Conservation (phyloP, 2,329 filamentous ascomycete species). For the Pseudogymnoascus sp. region DNA sequence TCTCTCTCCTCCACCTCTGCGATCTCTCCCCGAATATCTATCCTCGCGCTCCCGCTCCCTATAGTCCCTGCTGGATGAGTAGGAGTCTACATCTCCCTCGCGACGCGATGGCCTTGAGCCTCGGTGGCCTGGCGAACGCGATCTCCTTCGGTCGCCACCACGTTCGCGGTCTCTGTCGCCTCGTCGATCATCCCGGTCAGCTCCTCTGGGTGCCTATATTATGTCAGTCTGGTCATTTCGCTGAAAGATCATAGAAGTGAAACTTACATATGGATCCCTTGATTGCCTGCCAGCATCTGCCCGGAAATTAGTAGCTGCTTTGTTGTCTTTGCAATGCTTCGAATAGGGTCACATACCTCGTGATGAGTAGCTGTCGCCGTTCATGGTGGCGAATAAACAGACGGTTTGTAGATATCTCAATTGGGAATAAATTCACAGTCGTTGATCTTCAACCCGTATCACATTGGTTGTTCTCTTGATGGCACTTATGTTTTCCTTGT, state of each 20-base stretch:
- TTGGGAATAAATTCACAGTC: background rate
- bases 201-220: constrained; percentile 17
- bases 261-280: constrained; percentile 45
- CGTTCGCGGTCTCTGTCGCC: constrained; percentile 38
- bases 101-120: constrained; percentile 57
- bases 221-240: constrained; percentile 21
- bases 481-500: constrained; percentile 6
- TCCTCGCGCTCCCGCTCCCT: constrained; percentile 91
- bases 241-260: background rate
- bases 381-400: constrained; percentile 48
- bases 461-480: constrained; percentile 5
- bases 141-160: constrained; percentile 61
- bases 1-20: constrained; percentile 55
- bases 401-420: background rate
- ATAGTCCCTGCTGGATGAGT: constrained; percentile 88
- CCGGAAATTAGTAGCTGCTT: constrained; percentile 29
- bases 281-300: constrained; percentile 42
- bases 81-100: constrained; percentile 72
- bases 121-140: constrained; percentile 74
- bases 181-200: constrained; percentile 30
- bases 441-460: background rate
- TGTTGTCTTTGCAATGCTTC: constrained; percentile 20
- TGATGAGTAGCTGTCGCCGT: constrained; percentile 75
- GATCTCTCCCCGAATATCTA: constrained; percentile 66
- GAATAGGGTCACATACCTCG: constrained; percentile 48